Conservation (phyloP, 805 yeast genomes). For the Nakazawaea siamensis region DNA sequence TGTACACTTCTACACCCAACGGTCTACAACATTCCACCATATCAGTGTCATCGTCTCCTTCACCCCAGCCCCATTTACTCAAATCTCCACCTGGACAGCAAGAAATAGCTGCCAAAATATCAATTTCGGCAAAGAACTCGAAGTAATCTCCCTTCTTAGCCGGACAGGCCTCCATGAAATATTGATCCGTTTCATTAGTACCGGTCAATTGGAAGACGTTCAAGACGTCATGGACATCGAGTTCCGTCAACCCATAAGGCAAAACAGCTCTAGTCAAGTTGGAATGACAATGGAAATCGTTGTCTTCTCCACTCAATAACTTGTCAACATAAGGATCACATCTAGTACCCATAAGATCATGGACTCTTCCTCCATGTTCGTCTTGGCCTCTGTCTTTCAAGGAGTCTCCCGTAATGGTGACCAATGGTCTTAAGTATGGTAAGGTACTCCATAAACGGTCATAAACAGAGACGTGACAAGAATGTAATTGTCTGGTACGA, state of each 20-base stretch:
- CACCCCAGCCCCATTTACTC: constrained; percentile 68
- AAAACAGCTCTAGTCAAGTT: constrained; percentile 51
- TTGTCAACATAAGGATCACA: constrained; percentile 67
- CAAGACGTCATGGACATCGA: constrained; percentile 60
- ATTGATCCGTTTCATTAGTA: constrained; percentile 54
- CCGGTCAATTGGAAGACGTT: constrained; percentile 69
- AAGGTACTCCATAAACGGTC: constrained; percentile 60
- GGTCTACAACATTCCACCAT: constrained; percentile 61
- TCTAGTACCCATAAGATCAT: constrained; percentile 60
- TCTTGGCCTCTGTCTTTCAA: constrained; percentile 46
- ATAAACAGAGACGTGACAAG: constrained; percentile 51
- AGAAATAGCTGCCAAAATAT: constrained; percentile 52
- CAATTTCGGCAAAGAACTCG: constrained; percentile 62
- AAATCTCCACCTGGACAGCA: constrained; percentile 70
- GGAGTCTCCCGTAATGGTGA: constrained; percentile 56
- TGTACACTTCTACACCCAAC: constrained; percentile 52
- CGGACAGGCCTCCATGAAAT: constrained; percentile 66
- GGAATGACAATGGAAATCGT: constrained; percentile 61
- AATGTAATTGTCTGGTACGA: constrained; percentile 57
- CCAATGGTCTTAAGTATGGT: constrained; percentile 58
- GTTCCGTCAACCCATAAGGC: constrained; percentile 55
- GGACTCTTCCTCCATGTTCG: constrained; percentile 59
- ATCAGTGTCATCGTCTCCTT: constrained; percentile 32
- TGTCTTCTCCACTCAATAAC: constrained; percentile 53
- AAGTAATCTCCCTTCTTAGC: constrained; percentile 52